These are phyloP conservation scores for Diaporthe sp. DNA, from an alignment of 2,329 filamentous ascomycete genomes.

Conservation along the genomic window DNA sequence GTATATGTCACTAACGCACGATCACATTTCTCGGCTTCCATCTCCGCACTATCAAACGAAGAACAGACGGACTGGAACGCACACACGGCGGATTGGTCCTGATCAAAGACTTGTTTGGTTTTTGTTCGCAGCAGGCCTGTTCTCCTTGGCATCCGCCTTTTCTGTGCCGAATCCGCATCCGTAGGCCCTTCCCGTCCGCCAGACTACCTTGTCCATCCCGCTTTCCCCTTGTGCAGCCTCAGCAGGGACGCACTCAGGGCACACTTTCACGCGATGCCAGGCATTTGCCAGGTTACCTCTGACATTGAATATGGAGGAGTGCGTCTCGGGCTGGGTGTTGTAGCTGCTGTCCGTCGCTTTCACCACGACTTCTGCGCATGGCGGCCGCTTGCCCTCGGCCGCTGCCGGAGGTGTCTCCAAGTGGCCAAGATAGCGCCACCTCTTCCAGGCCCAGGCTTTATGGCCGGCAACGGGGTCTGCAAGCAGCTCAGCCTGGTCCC, in stretches of 20 bases:
- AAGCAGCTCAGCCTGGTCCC: slow-evolving; percentile 74
- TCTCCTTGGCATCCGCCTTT: slow-evolving; percentile 27
- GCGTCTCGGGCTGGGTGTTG: slow-evolving; percentile 75
- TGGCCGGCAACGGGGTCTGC: slow-evolving; percentile 61
- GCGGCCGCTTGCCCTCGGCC: slow-evolving; percentile 46
- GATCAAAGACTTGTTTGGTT: not conserved
- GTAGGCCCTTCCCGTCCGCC: slow-evolving; percentile 47
- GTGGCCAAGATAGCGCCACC: slow-evolving; percentile 71
- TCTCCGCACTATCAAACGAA: not conserved
- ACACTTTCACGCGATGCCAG: slow-evolving; percentile 71
- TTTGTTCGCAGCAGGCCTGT: not conserved
- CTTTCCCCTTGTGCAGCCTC: slow-evolving; percentile 24
- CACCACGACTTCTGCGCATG: slow-evolving; percentile 69
- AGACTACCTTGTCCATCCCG: slow-evolving; percentile 45
- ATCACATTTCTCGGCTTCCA: not conserved
- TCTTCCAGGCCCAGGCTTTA: slow-evolving; percentile 74
- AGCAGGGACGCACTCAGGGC: slow-evolving; percentile 48
- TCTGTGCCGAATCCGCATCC: slow-evolving; percentile 49
- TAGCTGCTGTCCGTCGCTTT: slow-evolving; percentile 77
- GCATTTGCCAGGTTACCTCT: slow-evolving; percentile 76
- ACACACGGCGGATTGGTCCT: not conserved
- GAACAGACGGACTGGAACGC: not conserved
- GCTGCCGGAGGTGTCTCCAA: slow-evolving; percentile 51
- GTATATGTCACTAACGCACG: not conserved
- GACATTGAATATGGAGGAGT: slow-evolving; percentile 73